Percentiles rank a stretch among this genome's conserved stretches.
Conservation (phyloP, 768 basidiomycete species). For the Boletus sp. region DNA sequence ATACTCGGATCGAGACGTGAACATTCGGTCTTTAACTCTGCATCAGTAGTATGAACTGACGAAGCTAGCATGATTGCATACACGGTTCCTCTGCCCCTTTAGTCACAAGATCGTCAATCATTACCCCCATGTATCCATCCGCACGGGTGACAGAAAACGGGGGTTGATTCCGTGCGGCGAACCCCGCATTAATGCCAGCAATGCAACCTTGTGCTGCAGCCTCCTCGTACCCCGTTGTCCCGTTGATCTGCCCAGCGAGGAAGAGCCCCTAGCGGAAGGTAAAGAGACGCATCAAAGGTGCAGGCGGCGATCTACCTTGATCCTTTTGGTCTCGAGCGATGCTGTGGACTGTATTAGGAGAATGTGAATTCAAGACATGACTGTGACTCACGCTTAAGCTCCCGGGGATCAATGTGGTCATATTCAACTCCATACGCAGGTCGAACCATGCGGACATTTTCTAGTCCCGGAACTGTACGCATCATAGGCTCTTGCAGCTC, state of each 20-base stretch:
- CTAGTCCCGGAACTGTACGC: constrained; percentile 79
- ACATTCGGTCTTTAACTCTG: constrained; percentile 73
- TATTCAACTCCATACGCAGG: constrained; percentile 95
- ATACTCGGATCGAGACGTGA: constrained; percentile 88
- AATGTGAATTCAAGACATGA: background rate
- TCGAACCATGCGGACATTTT: constrained; percentile 76
- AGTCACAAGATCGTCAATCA: constrained; percentile 87
- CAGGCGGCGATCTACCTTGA: constrained; percentile 43
- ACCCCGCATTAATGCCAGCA: constrained; percentile 85
- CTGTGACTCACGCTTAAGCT: constrained; percentile 58
- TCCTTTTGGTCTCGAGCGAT: constrained; percentile 83
- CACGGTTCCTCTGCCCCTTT: constrained; percentile 92
- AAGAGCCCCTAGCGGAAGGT: constrained; percentile 59
- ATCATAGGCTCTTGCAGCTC: constrained; percentile 83
- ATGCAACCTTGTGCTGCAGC: constrained; percentile 88
- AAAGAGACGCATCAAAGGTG: background rate
- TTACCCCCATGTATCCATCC: constrained; percentile 83
- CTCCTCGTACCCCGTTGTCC: constrained; percentile 93
- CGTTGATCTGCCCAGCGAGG: constrained; percentile 89
- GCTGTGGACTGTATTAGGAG: constrained; percentile 37
- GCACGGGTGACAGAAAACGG: constrained; percentile 73
- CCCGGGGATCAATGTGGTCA: constrained; percentile 84
- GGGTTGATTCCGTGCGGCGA: constrained; percentile 52
- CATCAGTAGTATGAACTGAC: background rate
- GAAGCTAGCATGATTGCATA: constrained; percentile 29